A percentile compares a stretch with the other conserved stretches of the same genome.
These are phyloP conservation scores for Stylonectria norvegica DNA, from an alignment of 2,329 filamentous ascomycete species.

Conservation along the genomic window DNA sequence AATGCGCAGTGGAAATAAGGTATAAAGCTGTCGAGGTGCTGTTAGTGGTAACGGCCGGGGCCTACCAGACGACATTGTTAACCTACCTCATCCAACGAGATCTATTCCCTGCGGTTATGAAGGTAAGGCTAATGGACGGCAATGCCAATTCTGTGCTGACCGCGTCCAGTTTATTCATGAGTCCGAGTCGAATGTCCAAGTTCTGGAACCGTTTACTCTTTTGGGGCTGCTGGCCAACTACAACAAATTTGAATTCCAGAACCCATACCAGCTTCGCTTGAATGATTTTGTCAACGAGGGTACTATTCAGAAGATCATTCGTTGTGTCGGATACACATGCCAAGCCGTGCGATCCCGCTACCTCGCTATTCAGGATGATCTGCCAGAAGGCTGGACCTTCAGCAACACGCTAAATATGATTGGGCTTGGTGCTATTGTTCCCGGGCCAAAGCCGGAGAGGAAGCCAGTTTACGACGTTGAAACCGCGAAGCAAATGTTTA, in stretches of 20 bases:
- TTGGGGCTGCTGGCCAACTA: constrained; percentile 91
- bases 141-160: constrained; percentile 1
- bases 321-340: constrained; percentile 71
- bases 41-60: constrained; percentile 83
- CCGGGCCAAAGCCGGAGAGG: constrained; percentile 62
- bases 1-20: constrained; percentile 66
- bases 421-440: constrained; percentile 72
- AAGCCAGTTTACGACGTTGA: constrained; percentile 65
- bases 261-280: constrained; percentile 86
- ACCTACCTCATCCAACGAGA: constrained; percentile 95
- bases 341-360: constrained; percentile 68
- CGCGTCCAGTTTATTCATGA: constrained; percentile 71
- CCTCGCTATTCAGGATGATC: constrained; percentile 81
- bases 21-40: constrained; percentile 78
- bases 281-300: constrained; percentile 94
- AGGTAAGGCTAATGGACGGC: constrained; percentile 52
- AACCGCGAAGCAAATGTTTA: constrained; percentile 77
- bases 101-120: constrained; percentile 91
- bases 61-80: constrained; percentile 89
- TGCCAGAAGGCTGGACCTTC: constrained; percentile 85
- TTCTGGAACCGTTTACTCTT: constrained; percentile 74
- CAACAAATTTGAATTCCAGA: constrained; percentile 99
- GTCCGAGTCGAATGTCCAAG: constrained; percentile 59
- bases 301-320: constrained; percentile 78
- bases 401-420: constrained; percentile 78